Evolutionary conservation across 108 stramenopile species (phyloP).

Genomic region (Cyclotella atomus): DNA sequence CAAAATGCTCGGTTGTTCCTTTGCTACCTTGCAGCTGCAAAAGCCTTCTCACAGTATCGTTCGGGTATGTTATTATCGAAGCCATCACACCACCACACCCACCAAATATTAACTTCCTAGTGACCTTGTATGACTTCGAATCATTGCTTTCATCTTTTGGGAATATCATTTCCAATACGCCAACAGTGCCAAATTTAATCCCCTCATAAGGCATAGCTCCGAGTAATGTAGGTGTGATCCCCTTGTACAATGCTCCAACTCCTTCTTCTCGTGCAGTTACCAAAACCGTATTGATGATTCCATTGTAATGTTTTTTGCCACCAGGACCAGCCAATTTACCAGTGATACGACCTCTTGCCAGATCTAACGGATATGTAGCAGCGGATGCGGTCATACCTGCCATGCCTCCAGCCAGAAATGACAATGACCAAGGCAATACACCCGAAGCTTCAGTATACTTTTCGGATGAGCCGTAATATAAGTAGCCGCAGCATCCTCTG

Average conservation of each 20-base stretch:
- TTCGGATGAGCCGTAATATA: constrained; percentile 21
- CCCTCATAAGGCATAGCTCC: constrained; percentile 92
- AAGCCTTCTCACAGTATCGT: constrained; percentile 89
- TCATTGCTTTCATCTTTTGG: constrained; percentile 42
- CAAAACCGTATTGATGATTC: constrained; percentile 72
- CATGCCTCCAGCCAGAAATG: constrained; percentile 85
- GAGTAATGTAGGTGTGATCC: constrained; percentile 79
- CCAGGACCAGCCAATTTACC: constrained; percentile 72
- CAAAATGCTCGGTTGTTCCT: constrained; percentile 64
- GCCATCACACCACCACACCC: constrained; percentile 85
- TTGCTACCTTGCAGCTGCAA: constrained; percentile 89
- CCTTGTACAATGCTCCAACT: constrained; percentile 78
- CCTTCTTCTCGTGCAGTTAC: constrained; percentile 85
- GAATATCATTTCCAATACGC: constrained; percentile 73
- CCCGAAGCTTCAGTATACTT: constrained; percentile 7
- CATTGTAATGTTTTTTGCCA: constrained; percentile 71
- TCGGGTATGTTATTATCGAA: constrained; percentile 85
- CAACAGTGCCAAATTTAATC: constrained; percentile 92
- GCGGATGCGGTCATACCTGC: constrained; percentile 84
- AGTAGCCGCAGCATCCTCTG: constrained; percentile 40
- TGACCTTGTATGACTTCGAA: constrained; percentile 20
- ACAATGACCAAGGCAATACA: constrained; percentile 46
- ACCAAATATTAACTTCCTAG: constrained; percentile 81
- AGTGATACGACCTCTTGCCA: constrained; percentile 85
- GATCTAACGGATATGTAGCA: constrained; percentile 86